Evolutionary conservation across 768 basidiomycete genomes (phyloP).

Genomic region (Royoungia palumana): DNA sequence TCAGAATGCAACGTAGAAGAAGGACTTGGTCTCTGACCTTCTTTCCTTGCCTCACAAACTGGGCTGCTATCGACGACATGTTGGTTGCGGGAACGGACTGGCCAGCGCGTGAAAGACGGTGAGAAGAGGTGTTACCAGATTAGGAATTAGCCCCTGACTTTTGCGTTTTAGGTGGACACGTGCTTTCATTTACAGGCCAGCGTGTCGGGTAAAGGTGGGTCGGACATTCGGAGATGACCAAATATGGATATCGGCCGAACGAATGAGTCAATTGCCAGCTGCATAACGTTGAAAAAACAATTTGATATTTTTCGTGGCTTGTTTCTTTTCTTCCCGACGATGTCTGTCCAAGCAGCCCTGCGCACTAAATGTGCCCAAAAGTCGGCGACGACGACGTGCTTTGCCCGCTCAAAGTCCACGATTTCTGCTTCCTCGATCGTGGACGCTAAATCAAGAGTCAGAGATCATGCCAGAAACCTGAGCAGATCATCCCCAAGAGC

Average conservation of each 20-base stretch:
- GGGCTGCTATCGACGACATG: constrained; percentile 35
- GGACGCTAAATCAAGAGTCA: constrained; percentile 79
- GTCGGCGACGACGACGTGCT: constrained; percentile 29
- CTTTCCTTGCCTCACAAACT: constrained; percentile 45
- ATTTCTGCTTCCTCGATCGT: constrained; percentile 52
- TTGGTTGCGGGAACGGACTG: constrained; percentile 4
- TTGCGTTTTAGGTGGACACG: too few relatives aligned
- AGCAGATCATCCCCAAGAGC: constrained; percentile 61
- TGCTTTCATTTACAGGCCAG: background rate
- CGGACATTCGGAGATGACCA: constrained; percentile 24
- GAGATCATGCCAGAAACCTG: constrained; percentile 72
- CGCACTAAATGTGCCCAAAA: constrained; percentile 42
- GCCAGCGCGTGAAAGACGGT: background rate
- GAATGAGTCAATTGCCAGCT: constrained; percentile 15
- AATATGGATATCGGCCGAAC: constrained; percentile 27
- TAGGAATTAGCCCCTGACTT: background rate
- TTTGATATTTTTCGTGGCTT: constrained; percentile 10
- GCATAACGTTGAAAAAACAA: constrained; percentile 8
- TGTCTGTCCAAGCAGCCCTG: constrained; percentile 44
- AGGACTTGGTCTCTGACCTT: constrained; percentile 31
- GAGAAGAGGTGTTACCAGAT: background rate
- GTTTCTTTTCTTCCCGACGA: constrained; percentile 21
- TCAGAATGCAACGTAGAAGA: background rate
- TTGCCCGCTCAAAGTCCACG: constrained; percentile 51
- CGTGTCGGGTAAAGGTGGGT: background rate